Conservation (phyloP, 306 rosid species). For the Rosa persica region DNA sequence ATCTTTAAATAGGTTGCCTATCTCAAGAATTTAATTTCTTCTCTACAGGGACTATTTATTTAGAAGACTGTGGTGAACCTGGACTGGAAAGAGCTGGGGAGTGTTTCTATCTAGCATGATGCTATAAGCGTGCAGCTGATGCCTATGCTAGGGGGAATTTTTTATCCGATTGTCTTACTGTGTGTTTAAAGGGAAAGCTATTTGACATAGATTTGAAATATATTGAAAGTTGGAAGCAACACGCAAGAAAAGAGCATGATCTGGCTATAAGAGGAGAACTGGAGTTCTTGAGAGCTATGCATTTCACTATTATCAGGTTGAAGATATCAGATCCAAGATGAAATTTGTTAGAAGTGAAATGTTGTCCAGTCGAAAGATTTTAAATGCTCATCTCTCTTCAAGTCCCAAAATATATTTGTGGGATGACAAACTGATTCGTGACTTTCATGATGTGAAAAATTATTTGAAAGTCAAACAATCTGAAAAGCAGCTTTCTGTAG, state of each 20-base stretch:
- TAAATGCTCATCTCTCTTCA: constrained; percentile 47
- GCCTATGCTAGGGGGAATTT: constrained; percentile 50
- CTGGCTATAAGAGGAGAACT: constrained; percentile 31
- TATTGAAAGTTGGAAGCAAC: constrained; percentile 55
- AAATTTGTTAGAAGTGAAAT: constrained; percentile 39
- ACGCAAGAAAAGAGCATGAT: constrained; percentile 24
- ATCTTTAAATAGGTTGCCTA: background rate
- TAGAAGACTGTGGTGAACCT: constrained; percentile 49
- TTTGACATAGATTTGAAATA: constrained; percentile 53
- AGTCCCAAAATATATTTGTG: constrained; percentile 29
- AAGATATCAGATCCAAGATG: constrained; percentile 53
- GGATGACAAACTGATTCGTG: constrained; percentile 24
- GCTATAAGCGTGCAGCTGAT: constrained; percentile 47
- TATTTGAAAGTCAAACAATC: constrained; percentile 25
- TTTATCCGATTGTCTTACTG: constrained; percentile 46
- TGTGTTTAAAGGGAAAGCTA: constrained; percentile 45
- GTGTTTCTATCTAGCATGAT: constrained; percentile 51
- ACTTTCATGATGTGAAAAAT: constrained; percentile 8
- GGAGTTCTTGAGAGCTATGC: constrained; percentile 58
- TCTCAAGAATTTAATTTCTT: background rate
- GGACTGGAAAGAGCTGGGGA: constrained; percentile 62
- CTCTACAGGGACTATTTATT: constrained; percentile 47
- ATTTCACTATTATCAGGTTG: constrained; percentile 38
- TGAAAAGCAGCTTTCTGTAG: constrained; percentile 43
- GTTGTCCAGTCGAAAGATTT: constrained; percentile 42